Percentiles rank a stretch among this genome's conserved stretches.
Evolutionary conservation across 1,284 basidiomycete genomes (phyloP).

Genomic region (Phellopilus nigrolimitatus): DNA sequence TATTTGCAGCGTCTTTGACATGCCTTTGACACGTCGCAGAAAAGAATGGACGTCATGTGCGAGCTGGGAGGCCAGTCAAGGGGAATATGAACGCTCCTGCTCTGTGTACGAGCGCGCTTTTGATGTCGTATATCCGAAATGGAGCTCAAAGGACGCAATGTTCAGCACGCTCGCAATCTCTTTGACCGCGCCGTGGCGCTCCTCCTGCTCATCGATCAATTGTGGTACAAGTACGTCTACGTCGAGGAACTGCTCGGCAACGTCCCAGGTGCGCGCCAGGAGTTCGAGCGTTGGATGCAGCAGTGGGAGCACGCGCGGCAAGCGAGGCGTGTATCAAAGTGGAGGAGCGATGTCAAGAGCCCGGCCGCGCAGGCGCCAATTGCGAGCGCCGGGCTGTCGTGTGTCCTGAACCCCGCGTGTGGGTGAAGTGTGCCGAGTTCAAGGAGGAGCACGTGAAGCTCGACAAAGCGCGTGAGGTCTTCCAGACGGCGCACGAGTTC

Average conservation of each 20-base stretch:
- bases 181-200: slow-evolving; percentile 95
- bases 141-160: slow-evolving; percentile 95
- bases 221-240: slow-evolving; percentile 99
- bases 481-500: no score
- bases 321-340: slow-evolving; percentile 99
- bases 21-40: no score
- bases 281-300: slow-evolving; percentile 99
- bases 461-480: slow-evolving; percentile 89
- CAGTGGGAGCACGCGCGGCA: slow-evolving; percentile 98
- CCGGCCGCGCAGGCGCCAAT: slow-evolving; percentile 86
- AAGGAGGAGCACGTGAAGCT: slow-evolving; percentile 87
- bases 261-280: slow-evolving; percentile 90
- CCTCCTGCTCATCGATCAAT: slow-evolving; percentile 89
- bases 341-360: slow-evolving; percentile 89
- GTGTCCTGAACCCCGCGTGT: slow-evolving; percentile 90
- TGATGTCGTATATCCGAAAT: slow-evolving; percentile 98
- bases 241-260: slow-evolving; percentile 97
- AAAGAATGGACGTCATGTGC: slow-evolving; percentile 81
- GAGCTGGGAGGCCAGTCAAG: slow-evolving; percentile 92
- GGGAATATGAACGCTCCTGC: slow-evolving; percentile 88
- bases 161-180: no score
- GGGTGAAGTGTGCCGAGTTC: slow-evolving; percentile 97
- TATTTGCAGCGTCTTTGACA: no score
- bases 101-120: slow-evolving; percentile 96
- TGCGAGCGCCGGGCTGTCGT: slow-evolving; percentile 95